Evolutionary conservation across 352 stramenopile species (phyloP), one percentile per base, ranked within the genome.

Genomic region (Chrysophaeum taylorii): DNA sequence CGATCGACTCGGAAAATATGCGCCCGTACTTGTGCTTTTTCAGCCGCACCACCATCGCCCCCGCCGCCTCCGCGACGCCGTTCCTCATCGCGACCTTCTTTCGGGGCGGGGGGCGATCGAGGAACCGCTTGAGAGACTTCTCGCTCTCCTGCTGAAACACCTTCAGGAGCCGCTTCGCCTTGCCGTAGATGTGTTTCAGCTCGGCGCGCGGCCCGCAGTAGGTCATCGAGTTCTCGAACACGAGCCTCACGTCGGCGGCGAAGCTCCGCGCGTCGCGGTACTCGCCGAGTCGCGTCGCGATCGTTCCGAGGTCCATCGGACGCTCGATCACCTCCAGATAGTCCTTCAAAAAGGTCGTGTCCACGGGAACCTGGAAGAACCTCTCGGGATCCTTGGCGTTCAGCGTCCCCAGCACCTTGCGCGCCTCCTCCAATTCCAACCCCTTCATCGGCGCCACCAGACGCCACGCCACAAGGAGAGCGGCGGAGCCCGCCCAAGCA

Each of bases 301-400:
- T 36, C 4, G 36, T 42, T 4, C 57, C 57, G 9, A 66, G 57
- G 36, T 66, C 57, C 57, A 66, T 66, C 12, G 57, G 57, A 31
- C 5, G 31, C 36, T 5, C 21, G 5, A 66, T 36, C 12, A 45
- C 31, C 16, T 66, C 15, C 41, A 57, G 45, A 25, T 57, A 57
- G 45, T 57, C 45, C 18, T 27, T 5, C 18, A 57, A 25, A 25
- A 33, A 57, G 18, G 45, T 25, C 45, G 45, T 57, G 45, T 57
- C 45, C 9, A 57, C 45, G 12, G 45, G 12, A 5, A 57, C 45
- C 18, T 57, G 7, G 45, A 57, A 57, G n/a, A n/a, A n/a, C n/a
- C n/a, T n/a, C n/a, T n/a, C n/a, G n/a, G n/a, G n/a, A n/a, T n/a
- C n/a, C n/a, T n/a, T n/a, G n/a, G n/a, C n/a, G n/a, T n/a, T n/a